Conservation (phyloP, 2,329 filamentous ascomycete species). For the Venturia aucupariae region DNA sequence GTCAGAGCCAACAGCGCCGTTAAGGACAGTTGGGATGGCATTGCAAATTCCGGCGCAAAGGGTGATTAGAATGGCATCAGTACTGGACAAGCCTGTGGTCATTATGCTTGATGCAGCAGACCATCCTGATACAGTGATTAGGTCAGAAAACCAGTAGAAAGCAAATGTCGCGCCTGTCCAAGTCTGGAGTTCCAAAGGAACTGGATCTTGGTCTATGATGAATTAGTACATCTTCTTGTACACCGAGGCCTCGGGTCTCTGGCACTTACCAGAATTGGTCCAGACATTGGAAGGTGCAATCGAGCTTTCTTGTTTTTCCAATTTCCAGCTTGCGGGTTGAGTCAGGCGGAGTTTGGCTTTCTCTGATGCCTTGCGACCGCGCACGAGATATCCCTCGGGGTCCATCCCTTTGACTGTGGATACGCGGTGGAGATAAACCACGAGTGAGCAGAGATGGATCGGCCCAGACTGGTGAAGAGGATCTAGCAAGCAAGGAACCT, state of each 20-base stretch:
- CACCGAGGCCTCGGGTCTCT: neutral
- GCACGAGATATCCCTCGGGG: neutral
- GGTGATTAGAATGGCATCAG: constrained; percentile 25
- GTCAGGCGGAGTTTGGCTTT: neutral
- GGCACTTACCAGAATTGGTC: constrained; percentile 7
- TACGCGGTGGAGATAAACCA: neutral
- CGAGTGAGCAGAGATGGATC: neutral
- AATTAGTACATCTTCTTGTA: neutral
- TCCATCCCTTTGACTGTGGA: neutral
- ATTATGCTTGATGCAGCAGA: constrained; percentile 37
- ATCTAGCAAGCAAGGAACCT: neutral
- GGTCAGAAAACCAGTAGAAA: constrained; percentile 10
- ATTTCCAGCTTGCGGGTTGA: neutral
- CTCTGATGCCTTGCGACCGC: constrained; percentile 2
- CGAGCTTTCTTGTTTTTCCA: constrained; percentile 6
- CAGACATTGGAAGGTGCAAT: constrained; percentile 6
- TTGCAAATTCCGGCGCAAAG: constrained; percentile 26
- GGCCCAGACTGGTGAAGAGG: neutral
- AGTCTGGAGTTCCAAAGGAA: neutral
- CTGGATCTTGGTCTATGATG: constrained; percentile 12
- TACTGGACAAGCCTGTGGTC: constrained; percentile 35
- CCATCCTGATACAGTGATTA: constrained; percentile 37
- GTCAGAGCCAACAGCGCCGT: constrained; percentile 21
- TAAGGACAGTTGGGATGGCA: constrained; percentile 19
- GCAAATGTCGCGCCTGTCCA: constrained; percentile 6